A percentile compares a stretch with the other conserved stretches of the same genome.
phyloP scores from a whole-genome alignment of 2,329 filamentous ascomycete genomes.

The Torrubiella hemipterigena region DNA sequence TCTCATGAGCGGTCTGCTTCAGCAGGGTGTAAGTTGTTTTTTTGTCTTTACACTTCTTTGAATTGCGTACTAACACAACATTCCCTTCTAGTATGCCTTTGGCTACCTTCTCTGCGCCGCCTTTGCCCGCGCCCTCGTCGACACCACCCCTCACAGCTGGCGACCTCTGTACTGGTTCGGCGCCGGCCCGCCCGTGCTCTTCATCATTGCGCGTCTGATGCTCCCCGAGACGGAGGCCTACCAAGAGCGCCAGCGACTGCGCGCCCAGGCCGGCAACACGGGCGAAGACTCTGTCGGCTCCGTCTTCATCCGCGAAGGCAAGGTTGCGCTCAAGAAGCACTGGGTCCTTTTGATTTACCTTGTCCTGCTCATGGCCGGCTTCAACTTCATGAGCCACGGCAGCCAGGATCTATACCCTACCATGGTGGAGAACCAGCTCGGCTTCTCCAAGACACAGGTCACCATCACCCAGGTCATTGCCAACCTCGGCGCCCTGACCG shows the following conservation, averaged over 20 bases:
- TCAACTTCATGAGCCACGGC: slow-evolving; percentile 85
- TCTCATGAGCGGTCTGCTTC: slow-evolving; percentile 63
- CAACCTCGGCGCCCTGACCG: slow-evolving; percentile 57
- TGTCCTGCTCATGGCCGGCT: slow-evolving; percentile 77
- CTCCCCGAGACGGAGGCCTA: slow-evolving; percentile 72
- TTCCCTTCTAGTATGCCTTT: slow-evolving; percentile 34
- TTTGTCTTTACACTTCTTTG: not conserved
- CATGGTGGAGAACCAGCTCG: slow-evolving; percentile 44
- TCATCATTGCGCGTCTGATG: slow-evolving; percentile 67
- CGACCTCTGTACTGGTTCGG: slow-evolving; percentile 84
- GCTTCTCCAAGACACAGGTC: slow-evolving; percentile 39
- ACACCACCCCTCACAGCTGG: slow-evolving; percentile 72
- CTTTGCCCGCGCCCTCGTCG: slow-evolving; percentile 53
- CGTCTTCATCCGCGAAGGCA: slow-evolving; percentile 63
- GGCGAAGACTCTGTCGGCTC: slow-evolving; percentile 27
- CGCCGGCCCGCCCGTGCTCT: slow-evolving; percentile 64
- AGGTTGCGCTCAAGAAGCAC: slow-evolving; percentile 64
- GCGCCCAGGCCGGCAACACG: slow-evolving; percentile 26
- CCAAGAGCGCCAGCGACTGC: slow-evolving; percentile 51
- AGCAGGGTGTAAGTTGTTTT: slow-evolving; percentile 47
- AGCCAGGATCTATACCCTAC: slow-evolving; percentile 53
- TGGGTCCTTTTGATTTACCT: slow-evolving; percentile 74
- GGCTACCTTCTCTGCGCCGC: slow-evolving; percentile 52
- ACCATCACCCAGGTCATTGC: slow-evolving; percentile 63
- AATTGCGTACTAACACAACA: slow-evolving; percentile 3